These are phyloP conservation scores for Zizania latifolia DNA, from an alignment of 176 grass and related monocot species.

Conservation along the genomic window DNA sequence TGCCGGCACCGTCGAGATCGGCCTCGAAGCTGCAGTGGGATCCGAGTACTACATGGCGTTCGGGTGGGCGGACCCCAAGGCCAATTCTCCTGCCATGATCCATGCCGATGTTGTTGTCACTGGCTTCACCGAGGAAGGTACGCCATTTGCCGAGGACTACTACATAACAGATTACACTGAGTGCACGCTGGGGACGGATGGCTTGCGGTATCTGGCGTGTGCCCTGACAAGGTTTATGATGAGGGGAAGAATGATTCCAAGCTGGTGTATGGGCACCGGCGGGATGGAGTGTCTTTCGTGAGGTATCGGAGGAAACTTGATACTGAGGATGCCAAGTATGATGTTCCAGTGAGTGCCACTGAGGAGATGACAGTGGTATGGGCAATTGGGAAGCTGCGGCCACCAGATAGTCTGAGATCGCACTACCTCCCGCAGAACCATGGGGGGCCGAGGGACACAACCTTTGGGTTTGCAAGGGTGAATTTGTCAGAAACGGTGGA, in stretches of 20 bases:
- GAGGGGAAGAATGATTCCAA: constrained; percentile 48
- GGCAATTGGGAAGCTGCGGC: constrained; percentile 73
- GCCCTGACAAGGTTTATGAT: constrained; percentile 77
- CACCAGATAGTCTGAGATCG: constrained; percentile 63
- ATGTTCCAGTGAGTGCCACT: constrained; percentile 44
- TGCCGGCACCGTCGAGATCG: constrained; percentile 61
- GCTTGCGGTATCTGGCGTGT: constrained; percentile 52
- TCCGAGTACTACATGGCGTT: constrained; percentile 99
- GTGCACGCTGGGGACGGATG: constrained; percentile 64
- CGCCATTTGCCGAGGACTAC: constrained; percentile 88
- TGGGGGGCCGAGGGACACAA: constrained; percentile 36
- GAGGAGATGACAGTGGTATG: constrained; percentile 79
- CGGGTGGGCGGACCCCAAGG: constrained; percentile 73
- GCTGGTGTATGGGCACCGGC: constrained; percentile 77
- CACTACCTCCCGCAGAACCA: constrained; percentile 91
- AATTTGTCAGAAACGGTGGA: constrained; percentile 58
- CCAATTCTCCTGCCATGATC: constrained; percentile 68
- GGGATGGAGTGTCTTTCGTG: constrained; percentile 78
- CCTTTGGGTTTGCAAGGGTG: constrained; percentile 53
- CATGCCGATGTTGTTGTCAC: constrained; percentile 57
- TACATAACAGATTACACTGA: constrained; percentile 81
- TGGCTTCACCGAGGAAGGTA: constrained; percentile 83
- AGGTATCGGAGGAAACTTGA: constrained; percentile 61
- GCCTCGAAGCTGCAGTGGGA: constrained; percentile 65
- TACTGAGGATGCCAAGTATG: constrained; percentile 65